Evolutionary conservation across 768 basidiomycete genomes (phyloP).

Genomic region (Amyloporia xantha): DNA sequence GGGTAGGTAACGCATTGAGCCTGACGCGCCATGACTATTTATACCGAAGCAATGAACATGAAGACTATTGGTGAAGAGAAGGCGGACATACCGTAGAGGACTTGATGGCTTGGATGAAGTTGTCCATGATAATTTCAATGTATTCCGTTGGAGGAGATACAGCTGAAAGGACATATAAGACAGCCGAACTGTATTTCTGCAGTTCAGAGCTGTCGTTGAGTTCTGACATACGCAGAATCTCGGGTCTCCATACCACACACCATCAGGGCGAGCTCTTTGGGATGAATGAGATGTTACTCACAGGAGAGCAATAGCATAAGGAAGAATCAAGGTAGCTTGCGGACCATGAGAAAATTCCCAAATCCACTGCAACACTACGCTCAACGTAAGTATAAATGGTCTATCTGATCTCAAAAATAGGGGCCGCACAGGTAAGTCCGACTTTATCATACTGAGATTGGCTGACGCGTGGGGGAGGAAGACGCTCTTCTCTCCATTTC

Average conservation of each 20-base stretch:
- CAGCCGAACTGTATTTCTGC: slow-evolving; percentile 72
- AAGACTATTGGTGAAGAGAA: slow-evolving; percentile 2
- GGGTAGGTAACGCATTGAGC: slow-evolving; percentile 77
- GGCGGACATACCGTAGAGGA: slow-evolving; percentile 52
- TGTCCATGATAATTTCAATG: slow-evolving; percentile 50
- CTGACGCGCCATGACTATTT: slow-evolving; percentile 85
- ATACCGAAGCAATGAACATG: slow-evolving; percentile 4
- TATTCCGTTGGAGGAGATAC: slow-evolving; percentile 67
- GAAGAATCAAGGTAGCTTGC: slow-evolving; percentile 69
- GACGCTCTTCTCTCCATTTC: slow-evolving; percentile 65
- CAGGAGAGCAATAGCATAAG: slow-evolving; percentile 74
- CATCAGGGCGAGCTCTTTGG: no score
- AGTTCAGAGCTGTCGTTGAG: slow-evolving; percentile 81
- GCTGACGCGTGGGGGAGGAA: slow-evolving; percentile 80
- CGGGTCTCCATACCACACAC: slow-evolving; percentile 65
- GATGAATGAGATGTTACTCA: no score
- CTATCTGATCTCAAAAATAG: no score
- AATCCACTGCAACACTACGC: slow-evolving; percentile 73
- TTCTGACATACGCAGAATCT: slow-evolving; percentile 86
- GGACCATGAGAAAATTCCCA: slow-evolving; percentile 72
- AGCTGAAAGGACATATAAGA: slow-evolving; percentile 77
- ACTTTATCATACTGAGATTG: slow-evolving; percentile 90
- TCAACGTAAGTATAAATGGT: no score
- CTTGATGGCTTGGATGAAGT: slow-evolving; percentile 67
- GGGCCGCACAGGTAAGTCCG: slow-evolving; percentile 65